These are phyloP conservation scores for Pseudozyma flocculosa DNA, from an alignment of 1,284 basidiomycete genomes.

Conservation along the genomic window DNA sequence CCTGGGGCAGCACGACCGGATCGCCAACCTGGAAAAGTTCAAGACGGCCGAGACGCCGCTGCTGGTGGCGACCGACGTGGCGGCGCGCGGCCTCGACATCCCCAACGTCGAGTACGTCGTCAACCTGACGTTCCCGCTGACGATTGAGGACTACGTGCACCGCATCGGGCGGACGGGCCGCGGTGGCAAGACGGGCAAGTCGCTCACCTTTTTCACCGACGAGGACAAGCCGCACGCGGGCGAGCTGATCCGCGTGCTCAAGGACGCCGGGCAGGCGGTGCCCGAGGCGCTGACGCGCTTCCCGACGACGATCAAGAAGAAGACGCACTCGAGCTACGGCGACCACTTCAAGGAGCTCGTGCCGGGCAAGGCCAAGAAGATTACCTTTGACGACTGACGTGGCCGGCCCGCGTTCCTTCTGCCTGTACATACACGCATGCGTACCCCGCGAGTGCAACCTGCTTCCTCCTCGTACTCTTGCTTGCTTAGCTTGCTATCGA, in stretches of 20 bases:
- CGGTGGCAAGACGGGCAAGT: constrained; percentile 85
- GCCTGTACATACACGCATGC: no score
- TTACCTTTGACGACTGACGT: constrained; percentile 49
- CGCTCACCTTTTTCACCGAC: constrained; percentile 87
- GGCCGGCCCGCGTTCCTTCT: no score
- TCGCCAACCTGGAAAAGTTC: constrained; percentile 85
- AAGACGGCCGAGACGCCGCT: constrained; percentile 80
- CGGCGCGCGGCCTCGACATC: constrained; percentile 93
- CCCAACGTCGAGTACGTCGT: constrained; percentile 79
- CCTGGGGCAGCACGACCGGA: constrained; percentile 80
- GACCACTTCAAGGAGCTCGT: constrained; percentile 61
- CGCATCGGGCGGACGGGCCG: constrained; percentile 94
- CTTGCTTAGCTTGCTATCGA: no score
- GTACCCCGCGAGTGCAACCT: no score
- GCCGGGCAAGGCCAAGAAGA: constrained; percentile 71
- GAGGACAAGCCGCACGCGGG: constrained; percentile 74
- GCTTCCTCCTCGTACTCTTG: no score
- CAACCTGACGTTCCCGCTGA: constrained; percentile 86
- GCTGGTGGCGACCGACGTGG: constrained; percentile 95
- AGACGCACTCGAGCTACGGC: constrained; percentile 70
- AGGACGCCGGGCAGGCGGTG: constrained; percentile 76
- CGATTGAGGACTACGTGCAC: constrained; percentile 78
- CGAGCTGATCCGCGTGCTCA: constrained; percentile 85
- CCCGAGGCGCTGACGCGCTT: constrained; percentile 80
- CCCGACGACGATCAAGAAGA: constrained; percentile 94